phyloP scores from a whole-genome alignment of 192 early-diverging fungal species.

The Paraglomus brasilianum region DNA sequence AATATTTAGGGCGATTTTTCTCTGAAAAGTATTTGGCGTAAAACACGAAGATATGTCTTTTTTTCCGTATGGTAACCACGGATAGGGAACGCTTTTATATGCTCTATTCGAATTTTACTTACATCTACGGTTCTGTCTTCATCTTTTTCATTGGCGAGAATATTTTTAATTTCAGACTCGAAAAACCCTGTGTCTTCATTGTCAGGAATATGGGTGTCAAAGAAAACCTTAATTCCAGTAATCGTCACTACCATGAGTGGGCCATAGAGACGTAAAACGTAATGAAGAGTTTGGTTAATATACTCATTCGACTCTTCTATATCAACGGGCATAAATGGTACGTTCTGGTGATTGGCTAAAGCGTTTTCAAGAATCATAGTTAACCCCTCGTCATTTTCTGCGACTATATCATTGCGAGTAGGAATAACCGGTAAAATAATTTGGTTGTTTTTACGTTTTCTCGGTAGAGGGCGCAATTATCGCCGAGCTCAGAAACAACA shows the following conservation, averaged over 20 bases:
- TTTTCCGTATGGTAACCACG: slow-evolving; percentile 1
- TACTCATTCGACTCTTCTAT: slow-evolving; percentile 7
- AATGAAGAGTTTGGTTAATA: slow-evolving; percentile 2
- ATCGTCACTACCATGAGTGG: not conserved
- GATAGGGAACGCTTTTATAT: not conserved
- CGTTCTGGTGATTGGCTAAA: not conserved
- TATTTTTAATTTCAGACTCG: slow-evolving; percentile 10
- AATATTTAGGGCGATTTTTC: no score
- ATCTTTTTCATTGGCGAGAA: slow-evolving; percentile 6
- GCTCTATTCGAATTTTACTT: not conserved
- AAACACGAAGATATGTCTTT: slow-evolving; percentile 12
- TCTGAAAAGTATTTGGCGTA: slow-evolving; percentile 6
- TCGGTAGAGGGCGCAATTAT: no score
- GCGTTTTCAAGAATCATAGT: not conserved
- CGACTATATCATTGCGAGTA: slow-evolving; percentile 1
- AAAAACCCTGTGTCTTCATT: not conserved
- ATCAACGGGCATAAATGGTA: not conserved
- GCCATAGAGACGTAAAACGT: slow-evolving; percentile 13
- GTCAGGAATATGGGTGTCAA: not conserved
- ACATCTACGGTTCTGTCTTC: not conserved
- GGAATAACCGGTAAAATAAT: slow-evolving; percentile 1
- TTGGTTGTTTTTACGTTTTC: no score
- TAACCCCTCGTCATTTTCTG: slow-evolving; percentile 13
- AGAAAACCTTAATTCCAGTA: slow-evolving; percentile 9
- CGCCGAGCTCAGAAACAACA: no score